These are phyloP conservation scores for Pelargonium nanum DNA, from an alignment of 345 rosid genomes.

Conservation along the genomic window DNA sequence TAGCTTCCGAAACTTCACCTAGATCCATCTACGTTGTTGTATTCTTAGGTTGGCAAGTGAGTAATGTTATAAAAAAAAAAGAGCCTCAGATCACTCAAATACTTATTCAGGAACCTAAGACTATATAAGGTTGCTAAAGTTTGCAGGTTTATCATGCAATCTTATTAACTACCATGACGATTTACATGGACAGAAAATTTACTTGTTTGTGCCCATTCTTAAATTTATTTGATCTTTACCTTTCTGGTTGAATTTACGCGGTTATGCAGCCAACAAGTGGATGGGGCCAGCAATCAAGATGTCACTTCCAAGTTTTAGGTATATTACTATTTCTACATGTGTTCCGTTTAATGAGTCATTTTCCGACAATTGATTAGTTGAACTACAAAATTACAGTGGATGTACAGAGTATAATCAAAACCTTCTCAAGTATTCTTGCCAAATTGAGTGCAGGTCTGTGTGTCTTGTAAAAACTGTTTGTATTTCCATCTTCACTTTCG, in stretches of 20 bases:
- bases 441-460: slow-evolving; percentile 64
- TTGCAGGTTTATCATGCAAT: no score
- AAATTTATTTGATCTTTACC: not conserved
- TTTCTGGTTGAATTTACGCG: not conserved
- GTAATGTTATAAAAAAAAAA: no score
- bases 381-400: slow-evolving; percentile 48
- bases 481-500: not conserved
- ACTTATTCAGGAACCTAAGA: no score
- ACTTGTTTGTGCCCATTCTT: not conserved
- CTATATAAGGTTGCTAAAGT: no score
- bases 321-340: not conserved
- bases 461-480: not conserved
- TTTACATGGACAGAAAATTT: no score
- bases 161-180: no score
- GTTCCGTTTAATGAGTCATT: not conserved
- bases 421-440: slow-evolving; percentile 81
- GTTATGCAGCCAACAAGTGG: slow-evolving; percentile 24
- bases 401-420: slow-evolving; percentile 45
- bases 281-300: slow-evolving; percentile 57
- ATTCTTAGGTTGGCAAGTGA: no score
- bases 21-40: no score
- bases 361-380: not conserved
- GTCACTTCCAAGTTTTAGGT: slow-evolving; percentile 95
- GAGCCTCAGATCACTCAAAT: no score
- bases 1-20: no score